Percentiles rank a stretch among this genome's conserved stretches.
Conservation (phyloP, 2,329 filamentous ascomycete genomes). For the Dothistroma septosporum region DNA sequence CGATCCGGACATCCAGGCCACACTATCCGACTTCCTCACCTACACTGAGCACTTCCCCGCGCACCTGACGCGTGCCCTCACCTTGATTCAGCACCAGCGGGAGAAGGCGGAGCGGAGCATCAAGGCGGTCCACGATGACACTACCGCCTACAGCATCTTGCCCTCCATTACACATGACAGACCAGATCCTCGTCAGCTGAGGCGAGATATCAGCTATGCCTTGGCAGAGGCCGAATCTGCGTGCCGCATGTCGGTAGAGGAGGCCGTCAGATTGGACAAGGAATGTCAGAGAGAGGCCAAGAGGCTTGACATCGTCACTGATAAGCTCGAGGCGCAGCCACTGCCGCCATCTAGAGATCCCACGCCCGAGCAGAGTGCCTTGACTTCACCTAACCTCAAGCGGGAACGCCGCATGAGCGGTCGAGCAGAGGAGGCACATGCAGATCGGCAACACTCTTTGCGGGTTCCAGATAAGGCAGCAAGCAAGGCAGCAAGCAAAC, state of each 20-base stretch:
- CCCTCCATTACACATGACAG: conserved; percentile 48
- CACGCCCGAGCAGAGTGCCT: conserved; percentile 41
- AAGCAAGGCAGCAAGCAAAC: conserved; percentile 34
- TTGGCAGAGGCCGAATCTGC: conserved; percentile 34
- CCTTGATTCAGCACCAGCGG: conserved; percentile 55
- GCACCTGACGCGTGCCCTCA: conserved; percentile 60
- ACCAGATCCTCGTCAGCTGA: conserved; percentile 51
- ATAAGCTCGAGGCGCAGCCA: conserved; percentile 59
- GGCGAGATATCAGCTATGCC: conserved; percentile 54
- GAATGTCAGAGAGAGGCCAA: conserved; percentile 41
- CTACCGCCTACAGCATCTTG: conserved; percentile 47
- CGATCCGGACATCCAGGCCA: conserved; percentile 62
- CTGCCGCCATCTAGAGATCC: conserved; percentile 59
- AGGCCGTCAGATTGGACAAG: conserved; percentile 33
- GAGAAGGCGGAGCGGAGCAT: conserved; percentile 42
- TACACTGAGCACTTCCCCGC: conserved; percentile 67
- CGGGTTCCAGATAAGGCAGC: conserved; percentile 32
- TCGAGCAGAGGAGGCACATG: conserved; percentile 25
- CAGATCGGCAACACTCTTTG: conserved; percentile 24
- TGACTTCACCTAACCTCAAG: conserved; percentile 35
- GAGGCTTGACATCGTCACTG: conserved; percentile 56
- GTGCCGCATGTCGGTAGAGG: conserved; percentile 35
- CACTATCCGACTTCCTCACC: conserved; percentile 64
- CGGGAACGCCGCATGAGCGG: conserved; percentile 31
- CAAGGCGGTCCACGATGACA: conserved; percentile 46